These are phyloP conservation scores for Astragalus membranaceus DNA, from an alignment of 306 rosid genomes.

Conservation along the genomic window DNA sequence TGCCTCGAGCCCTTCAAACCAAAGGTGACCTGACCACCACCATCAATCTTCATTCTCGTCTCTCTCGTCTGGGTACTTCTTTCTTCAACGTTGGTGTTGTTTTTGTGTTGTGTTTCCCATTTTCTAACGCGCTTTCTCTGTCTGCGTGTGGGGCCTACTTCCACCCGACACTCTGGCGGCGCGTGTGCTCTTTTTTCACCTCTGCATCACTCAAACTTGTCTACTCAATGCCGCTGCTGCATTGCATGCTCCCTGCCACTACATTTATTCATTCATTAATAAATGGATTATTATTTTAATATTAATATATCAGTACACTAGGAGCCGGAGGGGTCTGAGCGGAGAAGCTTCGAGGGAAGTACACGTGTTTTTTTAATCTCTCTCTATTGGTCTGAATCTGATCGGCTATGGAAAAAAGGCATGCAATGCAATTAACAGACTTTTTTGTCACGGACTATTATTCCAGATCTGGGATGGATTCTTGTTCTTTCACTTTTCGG, in stretches of 20 bases:
- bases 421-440: neutral
- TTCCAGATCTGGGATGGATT: conserved; percentile 24
- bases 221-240: neutral
- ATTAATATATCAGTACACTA: no score
- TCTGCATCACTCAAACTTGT: neutral
- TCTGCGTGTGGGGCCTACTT: neutral
- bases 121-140: neutral
- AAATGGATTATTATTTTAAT: no score
- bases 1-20: conserved; percentile 52
- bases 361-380: neutral
- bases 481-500: neutral
- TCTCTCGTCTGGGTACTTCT: neutral
- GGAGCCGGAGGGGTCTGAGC: neutral
- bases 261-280: neutral
- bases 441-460: conserved; percentile 29
- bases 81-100: neutral
- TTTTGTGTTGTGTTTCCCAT: neutral
- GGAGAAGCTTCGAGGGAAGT: neutral
- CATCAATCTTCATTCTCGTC: neutral
- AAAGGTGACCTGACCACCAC: neutral
- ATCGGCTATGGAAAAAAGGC: neutral
- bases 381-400: neutral
- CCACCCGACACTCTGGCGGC: conserved; percentile 8
- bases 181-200: conserved; percentile 2
- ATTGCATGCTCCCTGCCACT: neutral